A percentile compares a stretch with the other conserved stretches of the same genome.
Conservation (phyloP, 163 green algal genomes). For the Scenedesmus sp. region DNA sequence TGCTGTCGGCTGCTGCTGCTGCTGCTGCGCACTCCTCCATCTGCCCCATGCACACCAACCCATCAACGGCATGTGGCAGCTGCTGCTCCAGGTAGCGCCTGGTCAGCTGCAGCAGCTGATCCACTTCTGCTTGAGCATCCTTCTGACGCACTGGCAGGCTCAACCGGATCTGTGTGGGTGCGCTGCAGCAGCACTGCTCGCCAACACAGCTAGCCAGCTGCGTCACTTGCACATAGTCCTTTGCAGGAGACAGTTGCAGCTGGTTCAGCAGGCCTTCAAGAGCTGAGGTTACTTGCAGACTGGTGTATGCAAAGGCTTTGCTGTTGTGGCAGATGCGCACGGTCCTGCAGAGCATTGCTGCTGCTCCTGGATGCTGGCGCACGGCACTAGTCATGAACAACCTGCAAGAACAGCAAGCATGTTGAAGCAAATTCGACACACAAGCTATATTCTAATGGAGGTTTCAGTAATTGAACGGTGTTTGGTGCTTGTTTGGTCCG, state of each 20-base stretch:
- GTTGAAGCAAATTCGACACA: no score
- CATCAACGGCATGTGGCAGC: neutral
- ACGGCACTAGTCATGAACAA: neutral
- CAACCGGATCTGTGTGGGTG: neutral
- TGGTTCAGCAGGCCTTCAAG: neutral
- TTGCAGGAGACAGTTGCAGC: neutral
- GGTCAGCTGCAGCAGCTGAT: neutral
- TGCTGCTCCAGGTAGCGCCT: neutral
- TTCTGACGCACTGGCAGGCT: neutral
- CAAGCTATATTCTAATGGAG: no score
- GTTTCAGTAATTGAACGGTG: no score
- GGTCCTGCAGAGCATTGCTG: neutral
- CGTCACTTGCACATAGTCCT: neutral
- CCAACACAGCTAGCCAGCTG: neutral
- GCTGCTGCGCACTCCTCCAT: conserved; percentile 4
- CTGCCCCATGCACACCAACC: neutral
- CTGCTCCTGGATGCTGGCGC: neutral
- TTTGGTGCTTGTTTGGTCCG: no score
- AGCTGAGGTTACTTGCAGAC: neutral
- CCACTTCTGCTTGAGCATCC: neutral
- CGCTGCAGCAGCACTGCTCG: conserved; percentile 32
- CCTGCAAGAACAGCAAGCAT: neutral
- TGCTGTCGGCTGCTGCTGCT: neutral
- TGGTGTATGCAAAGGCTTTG: neutral
- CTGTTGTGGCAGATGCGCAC: conserved; percentile 26